Conservation (phyloP, 768 basidiomycete genomes). For the Pholiota microspora region DNA sequence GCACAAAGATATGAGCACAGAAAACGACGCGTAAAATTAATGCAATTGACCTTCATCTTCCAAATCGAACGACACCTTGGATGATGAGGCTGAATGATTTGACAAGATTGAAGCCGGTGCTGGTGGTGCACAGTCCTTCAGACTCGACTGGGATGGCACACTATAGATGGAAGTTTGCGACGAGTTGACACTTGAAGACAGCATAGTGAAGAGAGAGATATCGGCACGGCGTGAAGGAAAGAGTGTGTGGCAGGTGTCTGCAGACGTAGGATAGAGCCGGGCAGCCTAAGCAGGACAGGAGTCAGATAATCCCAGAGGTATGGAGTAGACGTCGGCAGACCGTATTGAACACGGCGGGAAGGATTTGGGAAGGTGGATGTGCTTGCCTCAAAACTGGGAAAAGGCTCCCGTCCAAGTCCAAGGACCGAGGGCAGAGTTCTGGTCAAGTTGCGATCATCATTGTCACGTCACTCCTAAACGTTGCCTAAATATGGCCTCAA, state of each 20-base stretch:
- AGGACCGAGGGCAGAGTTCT: slow-evolving; percentile 11
- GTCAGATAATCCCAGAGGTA: slow-evolving; percentile 30
- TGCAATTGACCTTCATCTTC: slow-evolving; percentile 65
- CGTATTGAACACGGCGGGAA: slow-evolving; percentile 30
- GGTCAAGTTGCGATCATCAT: slow-evolving; percentile 16
- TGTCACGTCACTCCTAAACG: slow-evolving; percentile 18
- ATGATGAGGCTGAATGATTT: slow-evolving; percentile 46
- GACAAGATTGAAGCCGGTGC: slow-evolving; percentile 36
- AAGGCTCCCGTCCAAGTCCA: slow-evolving; percentile 25
- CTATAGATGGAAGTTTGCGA: slow-evolving; percentile 31
- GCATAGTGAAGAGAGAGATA: slow-evolving; percentile 26
- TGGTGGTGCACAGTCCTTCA: slow-evolving; percentile 30
- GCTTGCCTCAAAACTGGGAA: slow-evolving; percentile 17
- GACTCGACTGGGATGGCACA: slow-evolving; percentile 31
- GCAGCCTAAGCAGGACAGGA: slow-evolving; percentile 32
- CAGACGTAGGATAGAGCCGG: slow-evolving; percentile 17
- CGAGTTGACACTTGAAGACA: slow-evolving; percentile 31
- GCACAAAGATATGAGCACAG: slow-evolving; percentile 9
- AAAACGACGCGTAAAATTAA: slow-evolving; percentile 13
- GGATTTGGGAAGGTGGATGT: slow-evolving; percentile 15
- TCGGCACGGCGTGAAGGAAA: slow-evolving; percentile 3
- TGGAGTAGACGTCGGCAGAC: slow-evolving; percentile 46
- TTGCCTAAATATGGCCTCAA: slow-evolving; percentile 4
- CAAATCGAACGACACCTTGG: slow-evolving; percentile 49
- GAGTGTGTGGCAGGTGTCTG: slow-evolving; percentile 16